Conservation (phyloP, 257 asterid species). For the Oldenlandia corymbosa region DNA sequence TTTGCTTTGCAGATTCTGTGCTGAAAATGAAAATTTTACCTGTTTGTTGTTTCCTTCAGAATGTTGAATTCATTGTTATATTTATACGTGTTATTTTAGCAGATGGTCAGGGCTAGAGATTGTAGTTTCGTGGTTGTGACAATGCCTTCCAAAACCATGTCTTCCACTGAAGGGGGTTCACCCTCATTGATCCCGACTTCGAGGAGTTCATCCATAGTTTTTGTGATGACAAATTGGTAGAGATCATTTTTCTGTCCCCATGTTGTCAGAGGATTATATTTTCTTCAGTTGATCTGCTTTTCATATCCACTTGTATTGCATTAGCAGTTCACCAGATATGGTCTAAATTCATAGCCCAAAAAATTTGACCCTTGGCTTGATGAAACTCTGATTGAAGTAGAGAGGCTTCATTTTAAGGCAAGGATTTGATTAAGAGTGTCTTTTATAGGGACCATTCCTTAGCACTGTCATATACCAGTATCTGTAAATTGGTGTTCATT, state of each 20-base stretch:
- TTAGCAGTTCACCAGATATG: slow-evolving; percentile 25
- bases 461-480: too few species aligned
- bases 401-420: slow-evolving; percentile 23
- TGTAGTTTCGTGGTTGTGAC: slow-evolving; percentile 4
- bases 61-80: too few species aligned
- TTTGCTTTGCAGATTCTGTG: too few species aligned
- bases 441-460: too few species aligned
- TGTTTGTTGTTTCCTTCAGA: too few species aligned
- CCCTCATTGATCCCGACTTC: slow-evolving; percentile 28
- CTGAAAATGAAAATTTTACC: too few species aligned
- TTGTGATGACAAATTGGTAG: slow-evolving; percentile 24
- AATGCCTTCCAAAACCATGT: slow-evolving; percentile 38
- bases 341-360: slow-evolving; percentile 16
- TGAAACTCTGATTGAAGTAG: slow-evolving; percentile 41
- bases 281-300: slow-evolving; percentile 32
- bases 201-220: slow-evolving; percentile 13
- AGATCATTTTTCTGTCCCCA: slow-evolving; percentile 46
- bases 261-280: slow-evolving; percentile 47
- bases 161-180: slow-evolving; percentile 40
- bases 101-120: slow-evolving; percentile 13
- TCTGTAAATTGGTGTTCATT: too few species aligned
- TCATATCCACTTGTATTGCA: slow-evolving; percentile 25
- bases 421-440: too few species aligned
- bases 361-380: slow-evolving; percentile 22
- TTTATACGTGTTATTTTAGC: too few species aligned